These are phyloP conservation scores for Tuber brumale DNA, from an alignment of 495 filamentous ascomycete species.

Conservation along the genomic window DNA sequence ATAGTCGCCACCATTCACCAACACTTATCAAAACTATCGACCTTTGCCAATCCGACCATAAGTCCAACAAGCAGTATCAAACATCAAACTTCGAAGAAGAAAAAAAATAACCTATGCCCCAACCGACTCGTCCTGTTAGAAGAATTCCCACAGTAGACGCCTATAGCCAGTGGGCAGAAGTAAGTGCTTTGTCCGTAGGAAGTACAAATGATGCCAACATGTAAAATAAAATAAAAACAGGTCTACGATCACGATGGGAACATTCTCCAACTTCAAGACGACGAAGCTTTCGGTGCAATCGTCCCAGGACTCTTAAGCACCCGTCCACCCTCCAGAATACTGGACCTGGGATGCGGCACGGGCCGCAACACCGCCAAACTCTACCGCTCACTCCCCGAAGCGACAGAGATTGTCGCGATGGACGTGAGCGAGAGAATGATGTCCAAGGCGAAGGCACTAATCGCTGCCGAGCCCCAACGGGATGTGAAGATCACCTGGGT, in stretches of 20 bases:
- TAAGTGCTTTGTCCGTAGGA: slow-evolving; percentile 16
- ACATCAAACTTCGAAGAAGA: background rate
- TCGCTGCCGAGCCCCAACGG: slow-evolving; percentile 27
- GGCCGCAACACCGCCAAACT: slow-evolving; percentile 62
- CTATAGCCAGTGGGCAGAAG: slow-evolving; percentile 48
- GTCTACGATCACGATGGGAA: slow-evolving; percentile 69
- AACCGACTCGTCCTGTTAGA: slow-evolving; percentile 28
- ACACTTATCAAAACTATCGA: background rate
- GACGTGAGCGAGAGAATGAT: slow-evolving; percentile 50
- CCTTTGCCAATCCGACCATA: background rate
- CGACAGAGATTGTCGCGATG: slow-evolving; percentile 43
- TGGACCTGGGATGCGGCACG: slow-evolving; percentile 64
- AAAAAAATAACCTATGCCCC: background rate
- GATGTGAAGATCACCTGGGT: slow-evolving; percentile 36
- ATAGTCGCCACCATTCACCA: background rate
- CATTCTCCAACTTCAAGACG: slow-evolving; percentile 65
- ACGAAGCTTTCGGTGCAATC: slow-evolving; percentile 51
- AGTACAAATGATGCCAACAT: background rate
- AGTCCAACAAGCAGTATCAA: background rate
- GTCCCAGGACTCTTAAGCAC: slow-evolving; percentile 51
- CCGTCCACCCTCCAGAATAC: slow-evolving; percentile 44
- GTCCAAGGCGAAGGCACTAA: slow-evolving; percentile 48
- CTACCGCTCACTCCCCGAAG: slow-evolving; percentile 36
- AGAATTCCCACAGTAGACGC: slow-evolving; percentile 44
- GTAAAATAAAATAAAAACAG: slow-evolving; percentile 29